Percentiles rank a stretch among this genome's conserved stretches.
phyloP scores from a whole-genome alignment of 257 asterid genomes.

The Solanum lignicaule region DNA sequence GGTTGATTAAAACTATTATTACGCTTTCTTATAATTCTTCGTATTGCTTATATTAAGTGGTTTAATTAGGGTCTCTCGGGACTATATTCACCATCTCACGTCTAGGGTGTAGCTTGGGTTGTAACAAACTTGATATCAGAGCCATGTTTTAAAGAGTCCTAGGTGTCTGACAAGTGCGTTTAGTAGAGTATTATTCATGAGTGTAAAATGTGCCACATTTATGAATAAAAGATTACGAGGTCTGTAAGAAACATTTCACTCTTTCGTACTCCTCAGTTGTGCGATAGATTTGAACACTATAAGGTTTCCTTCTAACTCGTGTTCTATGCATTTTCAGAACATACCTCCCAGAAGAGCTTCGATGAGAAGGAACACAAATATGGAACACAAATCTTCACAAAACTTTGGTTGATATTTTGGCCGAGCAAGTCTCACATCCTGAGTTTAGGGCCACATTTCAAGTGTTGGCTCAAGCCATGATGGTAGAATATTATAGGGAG shows the following conservation, averaged over 20 bases:
- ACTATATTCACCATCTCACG: not conserved
- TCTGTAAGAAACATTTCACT: not conserved
- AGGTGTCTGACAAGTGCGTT: not conserved
- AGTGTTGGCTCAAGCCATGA: not conserved
- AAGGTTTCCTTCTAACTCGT: not conserved
- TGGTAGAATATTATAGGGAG: not conserved
- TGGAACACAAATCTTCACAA: not conserved
- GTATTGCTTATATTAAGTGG: not conserved
- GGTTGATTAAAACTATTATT: not conserved
- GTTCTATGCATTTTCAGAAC: not conserved
- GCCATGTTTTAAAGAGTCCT: not conserved
- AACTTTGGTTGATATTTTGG: not conserved
- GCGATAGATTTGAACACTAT: not conserved
- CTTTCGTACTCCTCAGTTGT: not conserved
- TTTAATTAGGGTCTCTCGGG: not conserved
- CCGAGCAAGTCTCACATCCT: not conserved
- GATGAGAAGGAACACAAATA: not conserved
- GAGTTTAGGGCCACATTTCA: not conserved
- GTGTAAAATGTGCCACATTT: not conserved
- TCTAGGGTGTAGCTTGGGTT: not conserved
- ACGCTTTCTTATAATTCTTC: too few species aligned
- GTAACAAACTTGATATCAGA: too few species aligned
- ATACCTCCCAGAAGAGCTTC: not conserved
- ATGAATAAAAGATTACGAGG: not conserved
- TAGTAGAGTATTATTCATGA: not conserved